These are phyloP conservation scores for Nakaseomyces sp. DNA, from an alignment of 1,139 yeast species.

Conservation along the genomic window DNA sequence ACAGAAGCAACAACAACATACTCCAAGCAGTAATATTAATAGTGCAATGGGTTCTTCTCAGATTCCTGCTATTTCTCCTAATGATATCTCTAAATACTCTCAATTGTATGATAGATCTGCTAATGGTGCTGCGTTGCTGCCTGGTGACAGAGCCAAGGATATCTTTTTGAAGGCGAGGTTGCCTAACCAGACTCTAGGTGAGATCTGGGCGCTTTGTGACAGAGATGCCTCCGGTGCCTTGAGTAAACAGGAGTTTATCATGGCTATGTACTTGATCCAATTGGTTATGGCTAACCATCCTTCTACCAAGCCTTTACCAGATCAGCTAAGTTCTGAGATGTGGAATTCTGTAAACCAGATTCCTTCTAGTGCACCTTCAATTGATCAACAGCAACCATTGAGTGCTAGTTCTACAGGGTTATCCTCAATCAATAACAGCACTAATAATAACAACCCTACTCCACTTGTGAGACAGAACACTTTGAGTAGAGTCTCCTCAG, in stretches of 20 bases:
- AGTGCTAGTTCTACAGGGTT: slow-evolving; percentile 31
- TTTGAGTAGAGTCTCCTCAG: slow-evolving; percentile 27
- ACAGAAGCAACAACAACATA: not conserved
- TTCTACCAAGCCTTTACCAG: slow-evolving; percentile 58
- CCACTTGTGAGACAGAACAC: slow-evolving; percentile 25
- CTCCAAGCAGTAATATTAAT: slow-evolving; percentile 16
- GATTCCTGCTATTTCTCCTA: slow-evolving; percentile 53
- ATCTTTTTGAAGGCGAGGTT: slow-evolving; percentile 83
- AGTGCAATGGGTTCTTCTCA: no score
- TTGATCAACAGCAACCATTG: slow-evolving; percentile 39
- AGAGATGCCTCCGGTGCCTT: slow-evolving; percentile 63
- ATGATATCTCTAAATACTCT: slow-evolving; percentile 63
- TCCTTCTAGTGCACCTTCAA: slow-evolving; percentile 62
- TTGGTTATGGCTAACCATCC: slow-evolving; percentile 63
- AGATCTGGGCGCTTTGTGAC: slow-evolving; percentile 85
- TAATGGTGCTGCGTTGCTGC: slow-evolving; percentile 41
- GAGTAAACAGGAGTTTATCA: slow-evolving; percentile 63
- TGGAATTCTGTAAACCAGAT: slow-evolving; percentile 51
- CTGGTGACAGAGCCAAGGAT: slow-evolving; percentile 71
- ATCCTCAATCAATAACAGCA: slow-evolving; percentile 12
- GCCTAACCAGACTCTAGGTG: slow-evolving; percentile 67
- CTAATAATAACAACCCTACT: not conserved
- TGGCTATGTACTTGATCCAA: slow-evolving; percentile 95
- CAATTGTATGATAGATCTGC: slow-evolving; percentile 62
- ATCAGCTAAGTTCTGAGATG: slow-evolving; percentile 53